Evolutionary conservation across 768 basidiomycete genomes (phyloP), one percentile per base, ranked within the genome.

Genomic region (Strobilomyces echinocephalus): DNA sequence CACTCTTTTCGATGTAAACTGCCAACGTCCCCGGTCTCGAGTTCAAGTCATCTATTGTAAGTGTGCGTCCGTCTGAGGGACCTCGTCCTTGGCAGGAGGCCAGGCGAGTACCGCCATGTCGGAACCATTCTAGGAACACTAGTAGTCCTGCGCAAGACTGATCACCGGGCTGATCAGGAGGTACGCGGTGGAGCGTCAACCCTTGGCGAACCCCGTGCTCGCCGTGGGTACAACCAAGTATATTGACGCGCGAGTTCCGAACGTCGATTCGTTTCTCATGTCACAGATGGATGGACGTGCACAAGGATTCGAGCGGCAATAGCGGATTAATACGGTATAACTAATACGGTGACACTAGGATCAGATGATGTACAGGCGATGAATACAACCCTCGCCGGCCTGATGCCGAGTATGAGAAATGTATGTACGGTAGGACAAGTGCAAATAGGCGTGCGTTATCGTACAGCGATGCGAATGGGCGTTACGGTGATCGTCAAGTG

Each of bases 281-380:
- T 15, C 16, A 1, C 15, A 16, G 35, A 36, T 8, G 35, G 35
- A 11, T 14, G 34, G 7, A 14, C 15, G 5, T 35, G 34, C 34
- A 35, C 34, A 35, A 14, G 11, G 34, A 35, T 14, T 14, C 34
- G 5, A 12, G 15, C 15, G 12, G 34, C 15, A 35, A 30, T 53
- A 67, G 41, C 53, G 46, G 26, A 62, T 71, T 68, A 69, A 68
- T 69, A 69, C 53, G 62, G 68, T 64, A 69, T 69, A 71, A 69
- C 71, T 69, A 24, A 24, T 24, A 69, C 59, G 45, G 46, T 42
- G 24, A 36, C 16, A 58, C 51, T 68, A 65, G 52, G 45, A 59
- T 54, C 60, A 53, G 57, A 58, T 68, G 67, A 54, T 58, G 67
- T 70, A 65, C 67, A 69, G 35, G 56, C 50, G 50, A 42, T 53